Evolutionary conservation across 2,329 filamentous ascomycete genomes (phyloP), one percentile per base, ranked within the genome.

Genomic region (Fusarium nodosum): DNA sequence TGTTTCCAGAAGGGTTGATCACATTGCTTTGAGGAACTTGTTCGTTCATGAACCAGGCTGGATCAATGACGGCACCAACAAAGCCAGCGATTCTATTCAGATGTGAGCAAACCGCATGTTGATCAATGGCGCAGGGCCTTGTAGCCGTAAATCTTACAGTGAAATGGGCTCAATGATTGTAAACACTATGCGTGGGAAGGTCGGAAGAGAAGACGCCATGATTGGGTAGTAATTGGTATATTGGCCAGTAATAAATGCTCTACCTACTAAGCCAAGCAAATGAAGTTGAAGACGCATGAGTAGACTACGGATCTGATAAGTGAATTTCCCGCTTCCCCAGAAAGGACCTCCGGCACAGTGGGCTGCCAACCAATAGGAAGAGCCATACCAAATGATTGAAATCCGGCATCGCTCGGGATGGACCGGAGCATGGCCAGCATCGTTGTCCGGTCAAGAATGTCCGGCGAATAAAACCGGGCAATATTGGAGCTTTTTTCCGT

Each of bases 121-220:
- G 3, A 20, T 24, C 24, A 22, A 15, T 44, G 20, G 44, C 16
- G 18, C 18, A 47, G 38, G 33, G 20, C 22, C 34, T 31, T 34
- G n/a, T 16, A 45, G 18, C 28, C 28, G 30, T 75, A 34, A n/a
- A 26, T 53, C 85, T 80, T 83, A 91, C 89, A 91, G 82, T 22
- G 89, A 90, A 62, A 92, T 81, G 33, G 91, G 91, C 78, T 93
- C 91, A 42, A 92, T 75, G 56, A 92, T 77, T 31, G 88, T 91
- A 69, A 93, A 92, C 50, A 92, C 81, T 48, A 91, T 77, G 63
- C 89, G 84, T 15, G 91, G 91, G 73, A 92, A 82, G 5, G 83
- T 75, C 3, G 91, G 90, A 24, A 93, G 83, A 66, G 86, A 84
- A 30, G 88, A 84, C 13, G 88, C 82, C 89, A 91, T 91, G 48